A percentile compares a stretch with the other conserved stretches of the same genome.
Conservation (phyloP, 1,139 yeast genomes). For the Saccharomycopsis hybrid region DNA sequence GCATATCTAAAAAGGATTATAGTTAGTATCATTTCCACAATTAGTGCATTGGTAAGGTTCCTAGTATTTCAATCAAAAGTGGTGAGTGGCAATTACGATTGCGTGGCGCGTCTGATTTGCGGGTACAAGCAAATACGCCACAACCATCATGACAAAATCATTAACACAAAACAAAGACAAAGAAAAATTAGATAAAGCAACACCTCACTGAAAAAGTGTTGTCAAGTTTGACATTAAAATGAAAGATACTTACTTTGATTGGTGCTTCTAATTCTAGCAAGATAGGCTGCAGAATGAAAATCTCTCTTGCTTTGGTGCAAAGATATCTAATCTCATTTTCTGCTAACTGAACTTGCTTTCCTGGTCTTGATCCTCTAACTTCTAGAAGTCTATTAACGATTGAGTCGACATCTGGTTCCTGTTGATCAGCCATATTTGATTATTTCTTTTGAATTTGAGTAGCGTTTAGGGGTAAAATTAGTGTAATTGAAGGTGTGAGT, state of each 20-base stretch:
- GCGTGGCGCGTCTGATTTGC: too few species aligned
- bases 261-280: conserved; percentile 95
- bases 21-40: not conserved
- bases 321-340: conserved; percentile 93
- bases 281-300: conserved; percentile 95
- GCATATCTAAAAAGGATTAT: conserved; percentile 36
- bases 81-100: too few species aligned
- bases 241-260: conserved; percentile 56
- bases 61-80: too few species aligned
- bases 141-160: too few species aligned
- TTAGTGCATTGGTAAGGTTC: too few species aligned
- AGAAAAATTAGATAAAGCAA: too few species aligned
- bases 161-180: too few species aligned
- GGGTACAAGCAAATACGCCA: too few species aligned
- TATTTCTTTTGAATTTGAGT: not conserved
- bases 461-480: too few species aligned
- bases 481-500: too few species aligned
- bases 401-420: conserved; percentile 93
- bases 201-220: too few species aligned
- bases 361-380: conserved; percentile 97
- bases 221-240: not conserved
- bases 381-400: conserved; percentile 94
- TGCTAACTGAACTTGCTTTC: conserved; percentile 88
- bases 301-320: conserved; percentile 96
- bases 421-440: conserved; percentile 31